A percentile compares a stretch with the other conserved stretches of the same genome.
phyloP scores from a whole-genome alignment of 2,329 filamentous ascomycete genomes.

The Ceratocystis destructans region DNA sequence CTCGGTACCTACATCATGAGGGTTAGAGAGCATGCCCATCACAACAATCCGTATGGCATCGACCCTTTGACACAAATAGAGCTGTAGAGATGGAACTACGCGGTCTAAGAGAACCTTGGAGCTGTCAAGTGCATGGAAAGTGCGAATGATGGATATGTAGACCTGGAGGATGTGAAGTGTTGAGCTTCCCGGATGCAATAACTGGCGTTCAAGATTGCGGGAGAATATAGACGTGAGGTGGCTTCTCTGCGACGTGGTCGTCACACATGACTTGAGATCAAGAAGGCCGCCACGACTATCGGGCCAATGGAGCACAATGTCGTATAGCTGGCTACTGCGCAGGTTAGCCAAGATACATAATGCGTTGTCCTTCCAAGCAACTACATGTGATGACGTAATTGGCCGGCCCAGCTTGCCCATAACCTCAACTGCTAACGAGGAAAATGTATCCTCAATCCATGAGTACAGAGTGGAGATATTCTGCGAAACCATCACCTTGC shows the following conservation, averaged over 20 bases:
- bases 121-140: conserved; percentile 61
- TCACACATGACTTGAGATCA: conserved; percentile 58
- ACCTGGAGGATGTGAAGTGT: conserved; percentile 63
- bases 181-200: conserved; percentile 63
- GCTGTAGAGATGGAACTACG: conserved; percentile 56
- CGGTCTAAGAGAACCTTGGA: conserved; percentile 65
- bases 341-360: conserved; percentile 53
- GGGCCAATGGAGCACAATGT: conserved; percentile 67
- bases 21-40: conserved; percentile 53
- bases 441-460: conserved; percentile 57
- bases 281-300: conserved; percentile 56
- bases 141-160: conserved; percentile 67
- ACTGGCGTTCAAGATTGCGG: conserved; percentile 46
- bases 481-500: conserved; percentile 1
- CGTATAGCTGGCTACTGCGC: conserved; percentile 59
- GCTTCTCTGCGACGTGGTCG: conserved; percentile 52
- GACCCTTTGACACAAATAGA: conserved; percentile 63
- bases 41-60: conserved; percentile 70
- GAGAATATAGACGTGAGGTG: conserved; percentile 59
- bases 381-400: conserved; percentile 43
- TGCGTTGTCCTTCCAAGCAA: conserved; percentile 58
- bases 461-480: conserved; percentile 23
- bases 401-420: conserved; percentile 34
- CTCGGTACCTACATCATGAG: conserved; percentile 35
- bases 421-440: conserved; percentile 49